These are phyloP conservation scores for Trichoderma koningii DNA, from an alignment of 2,329 filamentous ascomycete species.

Conservation along the genomic window DNA sequence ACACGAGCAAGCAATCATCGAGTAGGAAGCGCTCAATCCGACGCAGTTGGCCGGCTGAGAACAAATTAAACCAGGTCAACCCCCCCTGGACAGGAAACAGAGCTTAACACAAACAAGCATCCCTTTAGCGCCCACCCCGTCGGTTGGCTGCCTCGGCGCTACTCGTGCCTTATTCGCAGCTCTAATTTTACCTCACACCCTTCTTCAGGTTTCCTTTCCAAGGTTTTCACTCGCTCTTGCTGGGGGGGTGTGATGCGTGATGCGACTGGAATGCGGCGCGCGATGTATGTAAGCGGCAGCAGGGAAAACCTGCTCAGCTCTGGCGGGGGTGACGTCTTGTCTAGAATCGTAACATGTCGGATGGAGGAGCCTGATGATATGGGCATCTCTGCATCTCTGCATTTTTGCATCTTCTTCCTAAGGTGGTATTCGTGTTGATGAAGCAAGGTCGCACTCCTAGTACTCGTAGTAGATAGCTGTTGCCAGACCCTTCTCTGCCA, in stretches of 20 bases:
- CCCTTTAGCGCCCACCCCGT: constrained; percentile 13
- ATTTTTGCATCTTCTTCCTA: neutral
- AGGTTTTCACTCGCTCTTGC: neutral
- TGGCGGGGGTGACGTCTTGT: neutral
- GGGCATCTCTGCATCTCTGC: too few species aligned
- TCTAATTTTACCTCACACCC: constrained; percentile 16
- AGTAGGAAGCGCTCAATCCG: neutral
- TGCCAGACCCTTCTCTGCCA: constrained; percentile 1
- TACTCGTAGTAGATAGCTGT: neutral
- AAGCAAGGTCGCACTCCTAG: neutral
- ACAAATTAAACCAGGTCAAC: too few species aligned
- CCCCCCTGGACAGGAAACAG: neutral
- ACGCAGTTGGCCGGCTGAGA: neutral
- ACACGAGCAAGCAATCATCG: too few species aligned
- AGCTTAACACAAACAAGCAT: constrained; percentile 15
- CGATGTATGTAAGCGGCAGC: neutral
- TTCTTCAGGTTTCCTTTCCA: neutral
- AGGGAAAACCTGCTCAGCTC: neutral
- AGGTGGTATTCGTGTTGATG: neutral
- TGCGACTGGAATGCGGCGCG: neutral
- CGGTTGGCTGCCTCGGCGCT: constrained; percentile 20
- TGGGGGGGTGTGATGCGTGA: neutral
- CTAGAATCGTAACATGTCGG: neutral
- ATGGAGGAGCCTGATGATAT: neutral
- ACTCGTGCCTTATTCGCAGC: constrained; percentile 18